These are phyloP conservation scores for Fremontodendron californicum DNA, from an alignment of 345 rosid genomes.

Conservation along the genomic window DNA sequence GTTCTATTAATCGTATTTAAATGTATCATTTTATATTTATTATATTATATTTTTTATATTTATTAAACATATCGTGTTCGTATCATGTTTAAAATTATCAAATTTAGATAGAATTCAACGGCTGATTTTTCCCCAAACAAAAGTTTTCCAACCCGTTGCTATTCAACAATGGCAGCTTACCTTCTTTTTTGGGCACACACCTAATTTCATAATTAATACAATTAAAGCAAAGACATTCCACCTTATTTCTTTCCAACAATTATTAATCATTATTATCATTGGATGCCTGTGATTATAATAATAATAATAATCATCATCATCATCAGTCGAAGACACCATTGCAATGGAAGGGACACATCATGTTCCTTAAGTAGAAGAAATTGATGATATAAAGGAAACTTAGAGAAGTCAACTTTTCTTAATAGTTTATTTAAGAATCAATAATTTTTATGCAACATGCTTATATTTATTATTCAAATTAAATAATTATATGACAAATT, in stretches of 20 bases:
- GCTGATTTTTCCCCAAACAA: background rate
- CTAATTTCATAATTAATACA: background rate
- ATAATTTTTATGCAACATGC: background rate
- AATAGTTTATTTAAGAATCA: background rate
- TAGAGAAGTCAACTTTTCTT: background rate
- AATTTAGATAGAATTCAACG: background rate
- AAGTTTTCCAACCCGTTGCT: background rate
- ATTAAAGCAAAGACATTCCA: background rate
- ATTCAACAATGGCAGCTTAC: constrained; percentile 9
- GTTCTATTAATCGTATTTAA: no score
- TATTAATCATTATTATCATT: background rate
- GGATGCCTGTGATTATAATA: background rate
- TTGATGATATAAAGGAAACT: background rate
- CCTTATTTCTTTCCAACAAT: background rate
- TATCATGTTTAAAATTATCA: no score
- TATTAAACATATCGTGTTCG: no score
- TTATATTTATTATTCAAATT: background rate
- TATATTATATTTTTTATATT: no score
- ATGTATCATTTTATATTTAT: no score
- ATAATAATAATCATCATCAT: background rate
- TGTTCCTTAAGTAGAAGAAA: background rate
- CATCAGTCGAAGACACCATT: background rate
- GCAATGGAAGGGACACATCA: background rate
- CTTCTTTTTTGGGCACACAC: background rate
- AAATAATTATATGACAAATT: background rate